These are phyloP conservation scores for Geum urbanum DNA, from an alignment of 306 rosid genomes.

Conservation along the genomic window DNA sequence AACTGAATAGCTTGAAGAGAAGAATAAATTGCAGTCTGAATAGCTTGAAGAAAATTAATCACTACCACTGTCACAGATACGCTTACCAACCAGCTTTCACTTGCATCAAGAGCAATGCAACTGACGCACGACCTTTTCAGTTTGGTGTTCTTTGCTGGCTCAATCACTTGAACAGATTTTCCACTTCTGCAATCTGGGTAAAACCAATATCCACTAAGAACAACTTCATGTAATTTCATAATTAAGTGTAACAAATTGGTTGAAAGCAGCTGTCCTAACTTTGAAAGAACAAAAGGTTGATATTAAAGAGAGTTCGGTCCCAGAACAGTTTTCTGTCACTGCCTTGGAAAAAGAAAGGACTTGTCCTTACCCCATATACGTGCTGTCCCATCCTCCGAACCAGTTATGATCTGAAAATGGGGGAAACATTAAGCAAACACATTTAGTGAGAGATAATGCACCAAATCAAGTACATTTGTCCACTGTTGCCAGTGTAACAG, in stretches of 20 bases:
- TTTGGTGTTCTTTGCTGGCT: conserved; percentile 55
- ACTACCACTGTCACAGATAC: conserved; percentile 16
- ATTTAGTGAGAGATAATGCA: conserved; percentile 26
- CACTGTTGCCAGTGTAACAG: not conserved
- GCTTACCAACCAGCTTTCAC: conserved; percentile 97
- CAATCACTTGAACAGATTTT: conserved; percentile 61
- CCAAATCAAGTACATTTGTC: not conserved
- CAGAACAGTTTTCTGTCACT: not conserved
- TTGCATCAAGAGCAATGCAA: conserved; percentile 74
- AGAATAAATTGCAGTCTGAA: not conserved
- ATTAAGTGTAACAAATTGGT: not conserved
- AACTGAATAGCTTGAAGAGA: conserved; percentile 12
- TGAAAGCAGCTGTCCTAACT: conserved; percentile 8
- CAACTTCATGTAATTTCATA: not conserved
- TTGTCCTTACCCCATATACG: conserved; percentile 79
- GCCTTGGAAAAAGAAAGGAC: conserved; percentile 2
- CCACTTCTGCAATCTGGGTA: conserved; percentile 82
- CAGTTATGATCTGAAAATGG: conserved; percentile 72
- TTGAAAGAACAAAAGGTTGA: conserved; percentile 2
- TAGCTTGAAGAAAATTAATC: conserved; percentile 9
- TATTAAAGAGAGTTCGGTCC: not conserved
- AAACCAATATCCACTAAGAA: conserved; percentile 29
- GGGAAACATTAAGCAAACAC: conserved; percentile 20
- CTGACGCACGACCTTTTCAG: conserved; percentile 62
- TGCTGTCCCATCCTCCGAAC: conserved; percentile 91